A percentile compares a stretch with the other conserved stretches of the same genome.
phyloP scores from a whole-genome alignment of 1,139 yeast genomes.

The Candida gigantensis region DNA sequence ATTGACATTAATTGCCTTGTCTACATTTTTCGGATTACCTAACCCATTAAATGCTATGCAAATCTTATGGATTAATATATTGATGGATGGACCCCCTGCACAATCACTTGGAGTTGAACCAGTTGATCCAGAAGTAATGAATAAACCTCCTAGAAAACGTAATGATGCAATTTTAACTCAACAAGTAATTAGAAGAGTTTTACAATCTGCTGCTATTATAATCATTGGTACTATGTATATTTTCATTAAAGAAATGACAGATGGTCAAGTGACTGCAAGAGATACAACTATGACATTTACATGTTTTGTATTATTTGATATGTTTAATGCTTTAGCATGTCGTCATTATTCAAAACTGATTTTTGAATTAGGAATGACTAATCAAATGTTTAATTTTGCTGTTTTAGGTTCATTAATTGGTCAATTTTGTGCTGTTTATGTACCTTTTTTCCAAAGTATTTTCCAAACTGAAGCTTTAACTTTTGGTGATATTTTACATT shows the following conservation, averaged over 20 bases:
- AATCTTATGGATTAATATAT: slow-evolving; percentile 92
- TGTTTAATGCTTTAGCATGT: slow-evolving; percentile 93
- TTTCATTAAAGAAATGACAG: slow-evolving; percentile 81
- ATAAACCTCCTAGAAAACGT: slow-evolving; percentile 88
- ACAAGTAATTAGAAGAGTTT: slow-evolving; percentile 66
- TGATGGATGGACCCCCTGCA: slow-evolving; percentile 99
- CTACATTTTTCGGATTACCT: slow-evolving; percentile 84
- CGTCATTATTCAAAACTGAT: slow-evolving; percentile 84
- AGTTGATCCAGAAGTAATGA: slow-evolving; percentile 93
- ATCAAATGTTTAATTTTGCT: slow-evolving; percentile 90
- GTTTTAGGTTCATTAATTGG: slow-evolving; percentile 88
- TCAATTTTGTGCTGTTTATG: slow-evolving; percentile 89
- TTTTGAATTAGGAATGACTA: slow-evolving; percentile 72
- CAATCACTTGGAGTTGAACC: slow-evolving; percentile 97
- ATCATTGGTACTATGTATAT: slow-evolving; percentile 80
- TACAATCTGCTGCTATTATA: slow-evolving; percentile 74
- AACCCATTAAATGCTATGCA: slow-evolving; percentile 99
- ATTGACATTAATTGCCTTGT: slow-evolving; percentile 78
- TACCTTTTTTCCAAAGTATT: slow-evolving; percentile 86
- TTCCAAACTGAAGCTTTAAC: slow-evolving; percentile 92
- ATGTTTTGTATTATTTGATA: slow-evolving; percentile 89
- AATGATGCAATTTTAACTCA: slow-evolving; percentile 77
- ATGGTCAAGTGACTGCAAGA: slow-evolving; percentile 79
- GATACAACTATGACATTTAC: slow-evolving; percentile 99
- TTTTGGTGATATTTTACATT: slow-evolving; percentile 63